These are phyloP conservation scores for Ganoderma leucocontextum DNA, from an alignment of 1,284 basidiomycete genomes.

Conservation along the genomic window DNA sequence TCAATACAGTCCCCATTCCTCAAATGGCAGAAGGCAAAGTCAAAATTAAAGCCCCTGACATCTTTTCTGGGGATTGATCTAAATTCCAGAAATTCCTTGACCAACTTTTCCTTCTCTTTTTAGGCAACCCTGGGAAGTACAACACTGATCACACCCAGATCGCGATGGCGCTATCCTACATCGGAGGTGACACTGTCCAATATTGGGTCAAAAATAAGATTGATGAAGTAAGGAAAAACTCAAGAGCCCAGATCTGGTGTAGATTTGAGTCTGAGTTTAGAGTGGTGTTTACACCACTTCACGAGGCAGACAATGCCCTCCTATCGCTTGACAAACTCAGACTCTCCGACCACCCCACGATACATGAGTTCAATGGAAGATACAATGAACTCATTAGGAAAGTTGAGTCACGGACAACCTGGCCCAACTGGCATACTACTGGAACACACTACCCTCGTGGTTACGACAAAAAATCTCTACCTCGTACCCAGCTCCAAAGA, in stretches of 20 bases:
- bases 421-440: too few species aligned
- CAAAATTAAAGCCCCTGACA: not conserved
- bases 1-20: not conserved
- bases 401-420: too few species aligned
- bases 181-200: not conserved
- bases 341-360: not conserved
- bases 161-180: constrained; percentile 1
- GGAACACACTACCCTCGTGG: too few species aligned
- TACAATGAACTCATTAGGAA: not conserved
- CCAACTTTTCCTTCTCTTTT: constrained; percentile 5
- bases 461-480: too few species aligned
- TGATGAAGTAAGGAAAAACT: not conserved
- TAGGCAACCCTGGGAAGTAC: not conserved
- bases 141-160: not conserved
- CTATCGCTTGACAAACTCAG: not conserved
- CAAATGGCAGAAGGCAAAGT: not conserved
- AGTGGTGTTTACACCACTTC: not conserved
- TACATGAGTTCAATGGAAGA: not conserved
- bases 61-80: not conserved
- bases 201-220: not conserved
- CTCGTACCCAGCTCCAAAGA: too few species aligned
- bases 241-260: not conserved
- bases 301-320: not conserved
- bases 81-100: not conserved
- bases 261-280: not conserved